These are phyloP conservation scores for Nymphaea thermarum DNA, from an alignment of 164 flowering plant genomes.

Conservation along the genomic window DNA sequence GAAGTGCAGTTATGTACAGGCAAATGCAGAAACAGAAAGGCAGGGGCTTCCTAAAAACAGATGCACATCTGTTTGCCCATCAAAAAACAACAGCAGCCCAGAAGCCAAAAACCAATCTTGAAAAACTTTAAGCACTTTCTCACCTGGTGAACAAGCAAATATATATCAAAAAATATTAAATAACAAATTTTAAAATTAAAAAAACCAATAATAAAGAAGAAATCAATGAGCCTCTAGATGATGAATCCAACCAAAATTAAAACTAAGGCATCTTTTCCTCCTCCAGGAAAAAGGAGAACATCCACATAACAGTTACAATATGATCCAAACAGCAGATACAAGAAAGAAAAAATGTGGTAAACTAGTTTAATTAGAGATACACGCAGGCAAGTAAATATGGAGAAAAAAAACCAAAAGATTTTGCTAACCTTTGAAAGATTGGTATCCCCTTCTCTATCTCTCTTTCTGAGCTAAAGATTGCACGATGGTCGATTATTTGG, in stretches of 20 bases:
- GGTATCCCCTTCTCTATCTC: not conserved
- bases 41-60: not conserved
- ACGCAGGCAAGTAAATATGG: not conserved
- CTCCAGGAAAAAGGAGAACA: not conserved
- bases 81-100: not conserved
- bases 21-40: not conserved
- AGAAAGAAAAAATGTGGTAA: too few relatives aligned
- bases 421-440: not conserved
- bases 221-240: not conserved
- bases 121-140: not conserved
- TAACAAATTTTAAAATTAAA: not conserved
- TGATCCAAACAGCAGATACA: not conserved
- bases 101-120: not conserved
- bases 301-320: not conserved
- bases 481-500: not conserved
- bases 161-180: not conserved
- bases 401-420: not conserved
- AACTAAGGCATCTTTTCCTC: not conserved
- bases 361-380: too few relatives aligned
- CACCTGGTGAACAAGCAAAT: not conserved
- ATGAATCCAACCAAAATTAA: not conserved
- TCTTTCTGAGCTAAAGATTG: not conserved
- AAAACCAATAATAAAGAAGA: not conserved
- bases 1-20: not conserved
- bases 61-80: not conserved